Base-by-base conservation (phyloP, 495 filamentous ascomycete genomes). In the Neurospora pannonica region DNA sequence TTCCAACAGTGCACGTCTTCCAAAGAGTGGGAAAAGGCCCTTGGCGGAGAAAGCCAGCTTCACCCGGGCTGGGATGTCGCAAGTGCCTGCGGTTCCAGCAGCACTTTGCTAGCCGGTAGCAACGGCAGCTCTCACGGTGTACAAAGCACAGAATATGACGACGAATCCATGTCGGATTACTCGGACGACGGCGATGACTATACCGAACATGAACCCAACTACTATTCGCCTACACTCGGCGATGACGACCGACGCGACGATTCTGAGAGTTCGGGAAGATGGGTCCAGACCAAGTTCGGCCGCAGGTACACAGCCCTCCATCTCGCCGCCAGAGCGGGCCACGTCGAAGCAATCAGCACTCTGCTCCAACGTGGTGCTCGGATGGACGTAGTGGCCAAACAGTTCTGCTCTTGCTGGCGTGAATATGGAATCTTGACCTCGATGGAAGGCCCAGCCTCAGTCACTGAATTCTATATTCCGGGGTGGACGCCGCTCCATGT, bases 401-500 rank as follows among this genome's bases (percentile, higher is more conserved):
- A 73, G 11, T 75, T 81, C 36, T 85, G 84, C 73, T n/a, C 71
- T 31, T 85, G 84, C 72, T 60, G 70, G 1, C 73, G 48, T 10
- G 71, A 76, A 19, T 73, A 76, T 60, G 80, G 80, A 0, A 72
- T 80, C 11, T 36, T 81, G 70, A 81, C 78, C 71, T 74, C 75
- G 1, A 60, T 75, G 11, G 78, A 80, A 70, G 21, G 38, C 38
- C 76, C 76, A 15, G 15, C 75, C 70, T 31, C 36, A 1, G n/a
- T 71, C 4, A 7, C 13, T 1, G 10, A 17, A 42, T 70, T 43
- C 0, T 11, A 1, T 28, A 78, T 39, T 42, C 40, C 78, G 5
- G 21, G 73, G 0, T 85, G 82, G 83, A 76, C 76, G 19, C 77
- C 83, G 13, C 77, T 85, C 11, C 83, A 85, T 74, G 73, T 77